Conservation (phyloP, 768 basidiomycete genomes). For the Austroboletus eburneus region DNA sequence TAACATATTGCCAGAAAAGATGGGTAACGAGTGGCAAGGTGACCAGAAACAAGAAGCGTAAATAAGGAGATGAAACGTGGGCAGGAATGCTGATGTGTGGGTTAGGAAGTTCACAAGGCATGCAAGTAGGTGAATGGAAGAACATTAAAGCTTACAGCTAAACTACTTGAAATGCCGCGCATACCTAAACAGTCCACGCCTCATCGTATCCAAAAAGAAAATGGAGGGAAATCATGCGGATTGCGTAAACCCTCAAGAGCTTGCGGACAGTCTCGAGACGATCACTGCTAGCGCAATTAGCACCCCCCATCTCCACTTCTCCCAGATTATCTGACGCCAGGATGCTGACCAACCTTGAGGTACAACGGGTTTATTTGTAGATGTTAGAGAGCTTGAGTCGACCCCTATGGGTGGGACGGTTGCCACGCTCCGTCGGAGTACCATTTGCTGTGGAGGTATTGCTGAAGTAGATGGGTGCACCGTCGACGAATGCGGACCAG, state of each 20-base stretch:
- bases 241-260: slow-evolving; percentile 21
- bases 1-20: slow-evolving; percentile 19
- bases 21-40: slow-evolving; percentile 17
- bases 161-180: slow-evolving; percentile 14
- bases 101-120: slow-evolving; percentile 2
- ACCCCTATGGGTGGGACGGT: slow-evolving; percentile 2
- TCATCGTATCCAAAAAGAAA: slow-evolving; percentile 15
- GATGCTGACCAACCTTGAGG: slow-evolving; percentile 53
- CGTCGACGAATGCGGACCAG: slow-evolving; percentile 14
- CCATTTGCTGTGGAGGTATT: slow-evolving; percentile 19
- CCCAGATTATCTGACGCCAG: slow-evolving; percentile 67
- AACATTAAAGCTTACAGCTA: slow-evolving; percentile 12
- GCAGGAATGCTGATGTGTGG: slow-evolving; percentile 10
- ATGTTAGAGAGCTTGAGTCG: slow-evolving; percentile 22
- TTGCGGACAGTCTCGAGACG: slow-evolving; percentile 70
- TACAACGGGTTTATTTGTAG: slow-evolving; percentile 27
- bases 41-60: slow-evolving; percentile 8
- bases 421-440: slow-evolving; percentile 15
- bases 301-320: slow-evolving; percentile 83
- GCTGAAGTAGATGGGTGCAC: slow-evolving; percentile 18
- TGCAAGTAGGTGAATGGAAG: slow-evolving; percentile 10
- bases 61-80: slow-evolving; percentile 7
- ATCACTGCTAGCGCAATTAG: slow-evolving; percentile 74
- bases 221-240: slow-evolving; percentile 4
- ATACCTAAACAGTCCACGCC: slow-evolving; percentile 18